A percentile compares a stretch with the other conserved stretches of the same genome.
phyloP scores from a whole-genome alignment of 441 rosid genomes.

The Metrosideros polymorpha region DNA sequence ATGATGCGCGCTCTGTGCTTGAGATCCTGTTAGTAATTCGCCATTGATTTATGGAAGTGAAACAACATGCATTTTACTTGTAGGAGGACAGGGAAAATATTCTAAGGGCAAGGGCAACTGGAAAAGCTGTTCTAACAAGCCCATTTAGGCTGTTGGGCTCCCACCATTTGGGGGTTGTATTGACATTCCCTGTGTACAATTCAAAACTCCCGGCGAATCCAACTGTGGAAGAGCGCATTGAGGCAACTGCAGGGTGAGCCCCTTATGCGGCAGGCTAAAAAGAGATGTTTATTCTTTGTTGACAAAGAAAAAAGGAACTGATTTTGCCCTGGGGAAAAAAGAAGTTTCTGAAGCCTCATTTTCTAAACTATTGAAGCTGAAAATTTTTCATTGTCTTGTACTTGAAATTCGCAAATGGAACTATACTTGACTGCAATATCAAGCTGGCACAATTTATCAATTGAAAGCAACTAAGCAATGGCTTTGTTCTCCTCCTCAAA shows the following conservation, averaged over 20 bases:
- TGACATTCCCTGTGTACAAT: slow-evolving; percentile 96
- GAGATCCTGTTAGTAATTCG: neutral
- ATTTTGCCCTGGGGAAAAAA: neutral
- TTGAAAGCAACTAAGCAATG: neutral
- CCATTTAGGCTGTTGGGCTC: slow-evolving; percentile 83
- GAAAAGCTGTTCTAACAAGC: slow-evolving; percentile 87
- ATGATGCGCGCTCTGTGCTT: neutral
- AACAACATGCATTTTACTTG: neutral
- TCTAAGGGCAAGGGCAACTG: slow-evolving; percentile 73
- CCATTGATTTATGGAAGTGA: neutral
- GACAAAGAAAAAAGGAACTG: neutral
- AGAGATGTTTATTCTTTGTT: neutral
- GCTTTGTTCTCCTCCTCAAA: neutral
- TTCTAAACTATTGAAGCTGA: neutral
- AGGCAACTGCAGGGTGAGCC: slow-evolving; percentile 79
- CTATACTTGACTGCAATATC: neutral
- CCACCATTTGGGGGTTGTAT: slow-evolving; percentile 92
- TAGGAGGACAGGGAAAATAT: slow-evolving; percentile 96
- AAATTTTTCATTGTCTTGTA: neutral
- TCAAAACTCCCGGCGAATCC: slow-evolving; percentile 62
- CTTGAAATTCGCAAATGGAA: neutral
- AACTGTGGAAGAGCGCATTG: slow-evolving; percentile 54
- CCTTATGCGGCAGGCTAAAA: neutral
- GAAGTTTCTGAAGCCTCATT: neutral
- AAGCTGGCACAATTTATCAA: neutral